A percentile compares a stretch with the other conserved stretches of the same genome.
Conservation (phyloP, 164 flowering plant genomes). For the Kalanchoe fedtschenkoi region DNA sequence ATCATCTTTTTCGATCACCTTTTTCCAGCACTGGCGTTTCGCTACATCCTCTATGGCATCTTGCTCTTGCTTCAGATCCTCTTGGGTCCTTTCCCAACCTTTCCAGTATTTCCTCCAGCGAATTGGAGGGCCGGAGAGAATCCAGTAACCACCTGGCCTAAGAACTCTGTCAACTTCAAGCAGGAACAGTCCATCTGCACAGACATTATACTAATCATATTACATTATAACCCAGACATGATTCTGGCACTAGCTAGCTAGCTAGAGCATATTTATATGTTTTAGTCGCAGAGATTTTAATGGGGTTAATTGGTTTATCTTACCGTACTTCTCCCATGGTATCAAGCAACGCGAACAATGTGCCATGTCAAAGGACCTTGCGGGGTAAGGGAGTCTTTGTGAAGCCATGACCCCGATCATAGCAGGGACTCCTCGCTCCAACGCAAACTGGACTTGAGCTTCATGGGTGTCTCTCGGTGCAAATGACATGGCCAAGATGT, state of each 20-base stretch:
- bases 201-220: slow-evolving; percentile 20
- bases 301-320: background rate
- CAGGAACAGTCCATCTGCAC: slow-evolving; percentile 71
- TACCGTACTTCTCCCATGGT: slow-evolving; percentile 74
- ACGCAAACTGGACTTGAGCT: slow-evolving; percentile 93
- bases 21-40: slow-evolving; percentile 73
- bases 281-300: too few species aligned
- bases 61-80: slow-evolving; percentile 82
- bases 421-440: slow-evolving; percentile 94
- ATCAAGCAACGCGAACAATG: slow-evolving; percentile 95
- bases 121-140: slow-evolving; percentile 93
- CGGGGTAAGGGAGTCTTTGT: slow-evolving; percentile 76
- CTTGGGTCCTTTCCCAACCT: slow-evolving; percentile 93
- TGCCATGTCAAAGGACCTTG: slow-evolving; percentile 90
- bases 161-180: slow-evolving; percentile 83
- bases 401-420: slow-evolving; percentile 85
- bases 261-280: too few species aligned
- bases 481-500: slow-evolving; percentile 81
- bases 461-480: slow-evolving; percentile 97
- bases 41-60: slow-evolving; percentile 81
- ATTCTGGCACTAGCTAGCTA: too few species aligned
- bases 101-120: slow-evolving; percentile 76
- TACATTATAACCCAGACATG: background rate
- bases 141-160: slow-evolving; percentile 94
- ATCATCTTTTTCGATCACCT: slow-evolving; percentile 67